These are phyloP conservation scores for Apiotrichum veenhuisii DNA, from an alignment of 1,284 basidiomycete species.

Conservation along the genomic window DNA sequence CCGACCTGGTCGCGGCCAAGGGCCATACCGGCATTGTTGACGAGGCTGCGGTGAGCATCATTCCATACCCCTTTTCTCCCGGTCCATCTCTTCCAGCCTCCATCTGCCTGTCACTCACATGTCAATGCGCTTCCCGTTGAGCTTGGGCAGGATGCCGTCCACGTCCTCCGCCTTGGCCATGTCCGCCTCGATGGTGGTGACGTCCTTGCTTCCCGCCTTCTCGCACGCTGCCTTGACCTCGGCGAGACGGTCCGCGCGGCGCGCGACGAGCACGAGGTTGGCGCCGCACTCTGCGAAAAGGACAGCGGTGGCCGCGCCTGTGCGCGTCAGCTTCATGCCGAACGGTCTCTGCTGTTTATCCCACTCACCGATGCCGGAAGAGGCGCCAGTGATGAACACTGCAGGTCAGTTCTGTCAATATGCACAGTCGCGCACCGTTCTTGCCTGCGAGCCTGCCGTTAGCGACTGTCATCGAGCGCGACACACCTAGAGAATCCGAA, in stretches of 20 bases:
- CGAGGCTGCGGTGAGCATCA: slow-evolving; percentile 8
- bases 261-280: slow-evolving; percentile 58
- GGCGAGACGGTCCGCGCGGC: slow-evolving; percentile 57
- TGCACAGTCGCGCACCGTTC: neutral
- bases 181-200: neutral
- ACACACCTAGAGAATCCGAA: slow-evolving; percentile 1
- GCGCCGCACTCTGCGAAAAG: slow-evolving; percentile 58
- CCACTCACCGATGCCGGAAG: slow-evolving; percentile 48
- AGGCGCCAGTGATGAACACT: slow-evolving; percentile 48
- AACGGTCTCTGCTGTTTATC: too few relatives aligned
- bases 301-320: slow-evolving; percentile 50
- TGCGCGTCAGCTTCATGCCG: too few relatives aligned
- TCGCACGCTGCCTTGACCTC: slow-evolving; percentile 50
- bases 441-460: neutral
- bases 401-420: neutral
- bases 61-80: neutral
- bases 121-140: slow-evolving; percentile 1
- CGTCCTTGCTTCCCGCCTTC: slow-evolving; percentile 11
- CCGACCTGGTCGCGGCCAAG: slow-evolving; percentile 24
- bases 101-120: slow-evolving; percentile 4
- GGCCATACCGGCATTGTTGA: slow-evolving; percentile 21
- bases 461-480: neutral
- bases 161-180: slow-evolving; percentile 2
- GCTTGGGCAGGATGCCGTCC: neutral
- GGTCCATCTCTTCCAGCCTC: too few relatives aligned